These are phyloP conservation scores for Thermomyces lanuginosus DNA, from an alignment of 2,329 filamentous ascomycete genomes.

Conservation along the genomic window DNA sequence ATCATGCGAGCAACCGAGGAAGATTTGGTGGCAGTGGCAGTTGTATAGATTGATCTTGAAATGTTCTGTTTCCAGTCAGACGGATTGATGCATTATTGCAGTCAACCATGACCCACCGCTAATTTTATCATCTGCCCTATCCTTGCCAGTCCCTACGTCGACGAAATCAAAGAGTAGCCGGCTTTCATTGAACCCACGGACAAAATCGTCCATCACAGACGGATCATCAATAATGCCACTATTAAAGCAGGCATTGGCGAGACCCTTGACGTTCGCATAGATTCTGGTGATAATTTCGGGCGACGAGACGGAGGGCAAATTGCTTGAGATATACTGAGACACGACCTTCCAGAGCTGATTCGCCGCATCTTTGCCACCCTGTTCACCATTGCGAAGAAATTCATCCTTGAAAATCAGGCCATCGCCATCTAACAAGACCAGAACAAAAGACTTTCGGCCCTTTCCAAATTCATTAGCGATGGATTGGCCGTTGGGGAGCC, in stretches of 20 bases:
- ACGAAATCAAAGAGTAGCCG: slow-evolving; percentile 35
- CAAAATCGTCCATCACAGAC: slow-evolving; percentile 33
- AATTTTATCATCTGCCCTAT: slow-evolving; percentile 32
- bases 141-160: slow-evolving; percentile 30
- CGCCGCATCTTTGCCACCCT: slow-evolving; percentile 37
- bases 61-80: slow-evolving; percentile 26
- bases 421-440: slow-evolving; percentile 40
- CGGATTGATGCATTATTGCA: slow-evolving; percentile 1
- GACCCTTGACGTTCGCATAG: slow-evolving; percentile 37
- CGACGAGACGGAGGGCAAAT: slow-evolving; percentile 25
- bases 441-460: slow-evolving; percentile 37
- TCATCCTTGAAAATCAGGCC: slow-evolving; percentile 39
- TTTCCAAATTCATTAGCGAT: slow-evolving; percentile 12
- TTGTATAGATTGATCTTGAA: slow-evolving; percentile 40
- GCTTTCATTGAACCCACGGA: slow-evolving; percentile 36
- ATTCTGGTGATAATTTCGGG: slow-evolving; percentile 36
- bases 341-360: slow-evolving; percentile 29
- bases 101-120: slow-evolving; percentile 19
- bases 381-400: slow-evolving; percentile 32
- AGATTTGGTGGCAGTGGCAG: slow-evolving; percentile 43
- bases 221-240: slow-evolving; percentile 30
- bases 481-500: too few relatives aligned
- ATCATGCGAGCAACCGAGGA: slow-evolving; percentile 43
- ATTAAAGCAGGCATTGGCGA: slow-evolving; percentile 32
- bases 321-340: slow-evolving; percentile 25